Conservation (phyloP, 306 rosid genomes). For the Mucuna pruriens region DNA sequence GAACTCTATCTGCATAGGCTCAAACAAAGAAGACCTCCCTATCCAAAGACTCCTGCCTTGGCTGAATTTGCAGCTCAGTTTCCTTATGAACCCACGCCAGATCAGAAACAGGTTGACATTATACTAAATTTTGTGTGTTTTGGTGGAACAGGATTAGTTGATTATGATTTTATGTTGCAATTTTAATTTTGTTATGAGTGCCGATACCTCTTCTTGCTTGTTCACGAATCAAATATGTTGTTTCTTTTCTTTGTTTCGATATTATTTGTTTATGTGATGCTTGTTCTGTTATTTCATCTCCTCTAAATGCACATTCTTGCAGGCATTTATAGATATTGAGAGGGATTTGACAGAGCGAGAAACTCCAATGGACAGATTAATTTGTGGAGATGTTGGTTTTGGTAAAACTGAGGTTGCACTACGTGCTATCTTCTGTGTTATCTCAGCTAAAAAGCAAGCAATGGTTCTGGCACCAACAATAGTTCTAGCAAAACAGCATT, state of each 20-base stretch:
- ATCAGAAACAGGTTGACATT: slow-evolving; percentile 75
- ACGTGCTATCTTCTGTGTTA: slow-evolving; percentile 84
- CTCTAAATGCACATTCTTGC: slow-evolving; percentile 34
- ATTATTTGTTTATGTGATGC: slow-evolving; percentile 23
- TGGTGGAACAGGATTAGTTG: background rate
- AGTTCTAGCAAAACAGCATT: slow-evolving; percentile 96
- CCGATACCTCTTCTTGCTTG: background rate
- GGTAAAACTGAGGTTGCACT: slow-evolving; percentile 99
- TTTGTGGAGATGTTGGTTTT: slow-evolving; percentile 98
- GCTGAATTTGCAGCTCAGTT: slow-evolving; percentile 69
- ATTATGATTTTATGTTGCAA: slow-evolving; percentile 13
- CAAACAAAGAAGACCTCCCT: slow-evolving; percentile 83
- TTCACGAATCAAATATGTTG: background rate
- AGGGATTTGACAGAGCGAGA: slow-evolving; percentile 81
- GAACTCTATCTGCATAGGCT: slow-evolving; percentile 90
- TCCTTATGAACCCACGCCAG: slow-evolving; percentile 82
- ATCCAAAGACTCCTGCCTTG: slow-evolving; percentile 58
- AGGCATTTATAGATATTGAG: slow-evolving; percentile 93
- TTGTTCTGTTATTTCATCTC: slow-evolving; percentile 33
- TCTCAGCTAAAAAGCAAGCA: slow-evolving; percentile 88
- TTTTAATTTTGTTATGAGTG: slow-evolving; percentile 18
- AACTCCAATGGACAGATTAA: slow-evolving; percentile 96
- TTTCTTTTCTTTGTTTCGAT: background rate
- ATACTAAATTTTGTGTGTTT: slow-evolving; percentile 12
- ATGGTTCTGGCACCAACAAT: slow-evolving; percentile 97